phyloP scores from a whole-genome alignment of 805 yeast genomes.

The Saturnispora ahearnii region DNA sequence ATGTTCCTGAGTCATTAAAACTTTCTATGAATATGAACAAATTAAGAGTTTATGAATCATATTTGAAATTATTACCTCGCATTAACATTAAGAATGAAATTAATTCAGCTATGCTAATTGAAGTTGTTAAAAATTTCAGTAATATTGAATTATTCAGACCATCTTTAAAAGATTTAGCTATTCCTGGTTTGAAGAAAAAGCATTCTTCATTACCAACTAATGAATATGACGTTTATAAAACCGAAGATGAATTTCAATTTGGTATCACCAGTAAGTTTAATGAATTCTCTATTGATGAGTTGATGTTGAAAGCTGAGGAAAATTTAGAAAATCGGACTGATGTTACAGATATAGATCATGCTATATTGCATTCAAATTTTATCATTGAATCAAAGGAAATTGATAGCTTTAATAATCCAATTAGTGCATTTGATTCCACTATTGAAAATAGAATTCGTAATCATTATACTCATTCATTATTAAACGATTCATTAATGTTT shows the following conservation, averaged over 20 bases:
- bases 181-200: constrained; percentile 11
- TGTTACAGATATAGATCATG: constrained; percentile 22
- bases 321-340: neutral
- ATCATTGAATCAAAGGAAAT: constrained; percentile 26
- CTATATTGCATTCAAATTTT: constrained; percentile 18
- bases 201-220: constrained; percentile 13
- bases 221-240: constrained; percentile 26
- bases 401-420: constrained; percentile 22
- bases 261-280: constrained; percentile 37
- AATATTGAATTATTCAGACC: constrained; percentile 15
- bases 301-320: constrained; percentile 20
- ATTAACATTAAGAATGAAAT: constrained; percentile 26
- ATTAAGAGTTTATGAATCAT: constrained; percentile 25
- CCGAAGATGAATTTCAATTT: constrained; percentile 32
- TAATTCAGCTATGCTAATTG: constrained; percentile 25
- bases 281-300: constrained; percentile 25
- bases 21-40: constrained; percentile 22
- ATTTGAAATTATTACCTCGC: constrained; percentile 27
- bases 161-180: constrained; percentile 4
- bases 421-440: constrained; percentile 19
- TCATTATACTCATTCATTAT: constrained; percentile 33
- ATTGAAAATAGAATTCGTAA: constrained; percentile 28
- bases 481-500: constrained; percentile 34
- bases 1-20: constrained; percentile 17
- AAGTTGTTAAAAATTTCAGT: constrained; percentile 27